These are phyloP conservation scores for Bathelium albidoporum DNA, from an alignment of 495 filamentous ascomycete species.

Conservation along the genomic window DNA sequence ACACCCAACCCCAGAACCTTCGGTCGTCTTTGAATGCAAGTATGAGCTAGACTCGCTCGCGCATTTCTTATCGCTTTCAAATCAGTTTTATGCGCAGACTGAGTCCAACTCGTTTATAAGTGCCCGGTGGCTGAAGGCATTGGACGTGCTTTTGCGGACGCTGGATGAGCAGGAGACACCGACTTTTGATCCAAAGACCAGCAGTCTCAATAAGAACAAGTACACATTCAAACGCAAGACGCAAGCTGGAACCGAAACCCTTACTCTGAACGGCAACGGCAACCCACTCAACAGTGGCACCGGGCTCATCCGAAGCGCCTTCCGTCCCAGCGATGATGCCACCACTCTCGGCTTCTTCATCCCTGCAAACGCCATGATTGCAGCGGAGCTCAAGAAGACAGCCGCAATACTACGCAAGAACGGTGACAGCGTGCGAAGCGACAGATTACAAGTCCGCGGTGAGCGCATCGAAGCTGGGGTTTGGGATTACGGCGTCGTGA, in stretches of 20 bases:
- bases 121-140: constrained; percentile 65
- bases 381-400: constrained; percentile 73
- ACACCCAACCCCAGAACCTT: constrained; percentile 74
- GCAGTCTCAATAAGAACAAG: constrained; percentile 53
- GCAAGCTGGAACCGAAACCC: constrained; percentile 76
- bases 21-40: constrained; percentile 92
- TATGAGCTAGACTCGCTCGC: constrained; percentile 96
- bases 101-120: constrained; percentile 68
- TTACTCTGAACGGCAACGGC: constrained; percentile 70
- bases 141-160: constrained; percentile 61
- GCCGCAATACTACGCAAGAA: constrained; percentile 54
- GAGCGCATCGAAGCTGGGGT: constrained; percentile 63
- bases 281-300: constrained; percentile 84
- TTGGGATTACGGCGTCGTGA: constrained; percentile 82
- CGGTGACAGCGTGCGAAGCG: constrained; percentile 26
- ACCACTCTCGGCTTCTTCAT: constrained; percentile 93
- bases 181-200: constrained; percentile 62
- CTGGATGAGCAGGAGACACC: constrained; percentile 68
- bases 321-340: constrained; percentile 96
- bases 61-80: constrained; percentile 75
- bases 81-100: constrained; percentile 76
- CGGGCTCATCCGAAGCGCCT: constrained; percentile 80
- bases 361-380: constrained; percentile 92
- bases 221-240: constrained; percentile 84
- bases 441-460: constrained; percentile 50